Percentiles rank a stretch among this genome's conserved stretches.
phyloP scores from a whole-genome alignment of 441 rosid genomes.

The Flueggea neowawraea region DNA sequence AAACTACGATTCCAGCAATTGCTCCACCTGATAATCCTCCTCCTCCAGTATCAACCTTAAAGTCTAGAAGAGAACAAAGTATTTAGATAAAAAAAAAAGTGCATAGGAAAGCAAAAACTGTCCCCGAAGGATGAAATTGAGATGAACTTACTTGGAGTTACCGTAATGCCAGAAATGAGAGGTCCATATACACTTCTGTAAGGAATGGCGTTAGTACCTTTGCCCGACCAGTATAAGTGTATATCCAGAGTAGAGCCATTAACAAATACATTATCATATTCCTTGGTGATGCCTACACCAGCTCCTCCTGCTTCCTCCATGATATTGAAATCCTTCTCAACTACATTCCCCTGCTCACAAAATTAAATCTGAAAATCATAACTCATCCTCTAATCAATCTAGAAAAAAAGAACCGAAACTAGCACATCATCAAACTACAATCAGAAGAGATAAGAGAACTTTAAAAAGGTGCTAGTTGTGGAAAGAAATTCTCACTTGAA shows the following conservation, averaged over 20 bases:
- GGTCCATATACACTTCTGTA: conserved; percentile 77
- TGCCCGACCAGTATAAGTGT: conserved; percentile 74
- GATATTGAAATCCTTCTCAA: conserved; percentile 56
- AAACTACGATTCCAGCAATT: conserved; percentile 61
- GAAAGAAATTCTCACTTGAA: conserved; percentile 52
- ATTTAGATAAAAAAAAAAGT: neutral
- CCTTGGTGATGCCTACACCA: conserved; percentile 26
- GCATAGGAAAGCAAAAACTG: neutral
- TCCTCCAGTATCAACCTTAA: conserved; percentile 44
- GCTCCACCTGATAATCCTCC: conserved; percentile 56
- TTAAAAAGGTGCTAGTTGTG: too few relatives aligned
- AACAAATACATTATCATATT: conserved; percentile 30
- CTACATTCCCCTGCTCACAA: conserved; percentile 44
- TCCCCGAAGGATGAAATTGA: neutral
- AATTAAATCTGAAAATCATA: neutral
- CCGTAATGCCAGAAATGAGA: conserved; percentile 75
- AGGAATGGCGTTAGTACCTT: conserved; percentile 75
- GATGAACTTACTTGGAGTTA: conserved; percentile 64
- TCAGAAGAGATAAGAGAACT: neutral
- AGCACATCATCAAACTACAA: too few relatives aligned
- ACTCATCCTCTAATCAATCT: neutral
- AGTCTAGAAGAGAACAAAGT: conserved; percentile 42
- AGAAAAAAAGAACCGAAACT: neutral
- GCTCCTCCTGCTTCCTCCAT: conserved; percentile 58
- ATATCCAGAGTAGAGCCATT: conserved; percentile 73